Evolutionary conservation across 768 basidiomycete species (phyloP), one percentile per base, ranked within the genome.

Genomic region (Coprinellus micaceus): DNA sequence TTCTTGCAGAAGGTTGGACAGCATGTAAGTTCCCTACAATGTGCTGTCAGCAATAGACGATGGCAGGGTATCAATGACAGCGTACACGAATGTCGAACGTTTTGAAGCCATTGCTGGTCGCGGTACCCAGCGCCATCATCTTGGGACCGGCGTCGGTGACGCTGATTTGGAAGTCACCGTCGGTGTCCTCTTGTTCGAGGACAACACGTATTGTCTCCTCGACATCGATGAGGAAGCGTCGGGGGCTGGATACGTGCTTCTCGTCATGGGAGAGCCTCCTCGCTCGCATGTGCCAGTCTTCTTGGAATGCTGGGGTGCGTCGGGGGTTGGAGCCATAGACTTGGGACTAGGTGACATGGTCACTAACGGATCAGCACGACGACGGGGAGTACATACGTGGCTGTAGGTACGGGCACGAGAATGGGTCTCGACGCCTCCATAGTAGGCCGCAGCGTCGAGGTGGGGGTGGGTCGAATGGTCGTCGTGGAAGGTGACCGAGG

Each of bases 1-100:
- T 69, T 99, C 96, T 77, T 99, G 96, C n/a, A 99, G 80, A 24
- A 99, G 83, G 72, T 98, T 98, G 12, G 96, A 98, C 45, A 99
- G 79, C 96, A 98, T 98, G 73, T 98, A 99, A n/a, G 90, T 98
- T 40, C 97, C 96, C 89, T 95, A 66, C 24, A 24, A 15, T 26
- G n/a, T 11, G 25, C 36, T 12, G 25, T 17, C 9, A 37, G 36
- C 9, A 37, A 37, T 17, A 22, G 24, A 22, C 45, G 22, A 30
- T 26, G 13, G 39, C n/a, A 28, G 48, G 39, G 33, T 10, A 4
- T 5, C 19, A 47, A 33, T 29, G 12, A 44, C n/a, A 28, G n/a
- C 82, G 61, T 69, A 93, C 91, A 44, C 96, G 81, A 60, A 98
- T 93, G 72, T 99, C 96, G 69, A 97, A 97, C 2, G 88, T 88